Conservation (phyloP, 805 yeast genomes). For the Zygosaccharomyces bisporus region DNA sequence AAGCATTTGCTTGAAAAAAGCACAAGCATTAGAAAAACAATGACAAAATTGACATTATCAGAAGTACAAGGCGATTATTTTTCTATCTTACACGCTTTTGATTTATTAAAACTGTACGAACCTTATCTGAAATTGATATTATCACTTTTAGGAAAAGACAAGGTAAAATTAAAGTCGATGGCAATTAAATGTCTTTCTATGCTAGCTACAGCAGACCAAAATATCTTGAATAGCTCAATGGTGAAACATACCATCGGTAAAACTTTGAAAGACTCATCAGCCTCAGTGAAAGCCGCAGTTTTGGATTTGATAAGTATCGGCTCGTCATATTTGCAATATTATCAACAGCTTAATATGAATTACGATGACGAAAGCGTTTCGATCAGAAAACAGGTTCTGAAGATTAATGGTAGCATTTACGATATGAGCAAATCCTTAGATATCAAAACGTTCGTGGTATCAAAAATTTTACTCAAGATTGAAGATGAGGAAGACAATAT, state of each 20-base stretch:
- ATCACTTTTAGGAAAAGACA: conserved; percentile 45
- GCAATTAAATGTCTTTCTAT: conserved; percentile 62
- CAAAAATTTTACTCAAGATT: conserved; percentile 49
- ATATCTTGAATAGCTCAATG: conserved; percentile 45
- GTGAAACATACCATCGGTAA: conserved; percentile 51
- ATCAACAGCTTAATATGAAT: conserved; percentile 42
- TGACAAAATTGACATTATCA: background rate
- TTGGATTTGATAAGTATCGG: conserved; percentile 56
- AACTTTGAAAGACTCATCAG: conserved; percentile 55
- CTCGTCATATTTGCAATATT: conserved; percentile 40
- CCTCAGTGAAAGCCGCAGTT: conserved; percentile 73
- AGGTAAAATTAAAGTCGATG: conserved; percentile 52
- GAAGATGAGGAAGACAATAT: conserved; percentile 70
- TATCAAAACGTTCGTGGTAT: conserved; percentile 43
- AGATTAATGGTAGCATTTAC: conserved; percentile 49
- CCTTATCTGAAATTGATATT: conserved; percentile 49
- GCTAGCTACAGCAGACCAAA: conserved; percentile 50
- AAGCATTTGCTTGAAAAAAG: background rate
- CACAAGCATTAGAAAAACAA: background rate
- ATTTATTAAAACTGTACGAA: conserved; percentile 44
- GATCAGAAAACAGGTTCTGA: conserved; percentile 61
- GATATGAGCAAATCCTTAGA: conserved; percentile 30
- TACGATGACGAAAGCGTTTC: conserved; percentile 56
- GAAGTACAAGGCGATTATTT: conserved; percentile 16
- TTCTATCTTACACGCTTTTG: conserved; percentile 25